Base-by-base conservation (phyloP, 257 asterid species). In the Primulina eburnea region DNA sequence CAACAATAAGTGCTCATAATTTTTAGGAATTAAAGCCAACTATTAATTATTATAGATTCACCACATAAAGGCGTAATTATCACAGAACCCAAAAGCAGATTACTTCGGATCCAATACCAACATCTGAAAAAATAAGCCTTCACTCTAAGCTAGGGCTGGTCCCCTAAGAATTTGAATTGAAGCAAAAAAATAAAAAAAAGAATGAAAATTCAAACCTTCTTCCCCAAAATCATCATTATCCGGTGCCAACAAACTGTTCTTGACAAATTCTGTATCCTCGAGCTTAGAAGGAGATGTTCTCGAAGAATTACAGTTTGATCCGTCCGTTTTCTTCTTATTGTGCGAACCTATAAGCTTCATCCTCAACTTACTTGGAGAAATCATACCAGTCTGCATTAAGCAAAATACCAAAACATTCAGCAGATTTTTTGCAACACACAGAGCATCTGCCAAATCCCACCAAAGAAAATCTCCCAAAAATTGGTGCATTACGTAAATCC, bases 291-390 rank as follows among this genome's bases (percentile, higher is more conserved):
- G 99, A 52, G 99, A 94, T 63, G 99, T 94, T 84, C 96, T 94
- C 52, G 97, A 85, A 70, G 99, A 93, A 71, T 86, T 87, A 72
- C 84, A 40, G 79, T 85, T 89, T 76, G 97, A 94, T 75, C 88
- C 96, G 20, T 86, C 95, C 28, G 84, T 85, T 69, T 86, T 89
- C 96, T 73, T 89, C 75, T 82, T 95, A 74, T 80, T 73, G 62
- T 73, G 78, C 30, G 87, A 26, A 56, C 92, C 96, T 26, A 89
- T 79, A 29, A 94, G 92, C 85, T 90, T 88, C 91, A 92, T 85
- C 81, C 98, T 88, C 80, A 92, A 68, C 80, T 90, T 92, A 80
- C 96, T 90, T 16, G 98, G 98, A 72, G 98, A 92, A 76, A 92
- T 76, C 33, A 88, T 73, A 30, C 97, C 98, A 76, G 82, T 82